These are phyloP conservation scores for Apiotrichum akiyoshidainum DNA, from an alignment of 1,284 basidiomycete genomes.

Conservation along the genomic window DNA sequence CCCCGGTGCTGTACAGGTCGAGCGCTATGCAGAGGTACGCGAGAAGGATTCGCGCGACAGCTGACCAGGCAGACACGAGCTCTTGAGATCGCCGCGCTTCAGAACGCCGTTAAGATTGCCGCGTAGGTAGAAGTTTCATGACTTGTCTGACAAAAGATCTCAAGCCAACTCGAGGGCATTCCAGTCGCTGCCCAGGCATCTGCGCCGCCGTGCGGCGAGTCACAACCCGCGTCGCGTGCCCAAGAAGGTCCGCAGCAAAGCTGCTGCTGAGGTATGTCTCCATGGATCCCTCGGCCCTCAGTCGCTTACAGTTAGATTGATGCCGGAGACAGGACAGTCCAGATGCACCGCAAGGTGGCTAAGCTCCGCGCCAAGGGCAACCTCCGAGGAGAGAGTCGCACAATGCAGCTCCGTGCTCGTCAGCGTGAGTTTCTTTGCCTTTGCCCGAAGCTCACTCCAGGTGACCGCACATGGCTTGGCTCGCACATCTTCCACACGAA, in stretches of 20 bases:
- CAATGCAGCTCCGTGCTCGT: slow-evolving; percentile 33
- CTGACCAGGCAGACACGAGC: slow-evolving; percentile 62
- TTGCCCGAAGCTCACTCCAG: slow-evolving; percentile 48
- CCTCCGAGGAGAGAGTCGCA: slow-evolving; percentile 31
- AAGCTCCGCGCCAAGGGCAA: slow-evolving; percentile 36
- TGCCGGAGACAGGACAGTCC: slow-evolving; percentile 61
- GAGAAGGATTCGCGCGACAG: not conserved
- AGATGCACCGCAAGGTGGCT: slow-evolving; percentile 52
- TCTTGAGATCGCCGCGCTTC: slow-evolving; percentile 84
- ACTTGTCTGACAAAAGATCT: slow-evolving; percentile 24
- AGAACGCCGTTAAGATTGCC: slow-evolving; percentile 73
- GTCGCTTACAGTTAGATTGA: slow-evolving; percentile 63
- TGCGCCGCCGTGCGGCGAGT: slow-evolving; percentile 83
- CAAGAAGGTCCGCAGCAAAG: slow-evolving; percentile 68
- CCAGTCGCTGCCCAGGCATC: slow-evolving; percentile 82
- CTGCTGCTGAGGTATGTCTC: slow-evolving; percentile 67
- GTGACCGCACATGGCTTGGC: slow-evolving; percentile 81
- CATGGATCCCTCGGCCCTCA: no score
- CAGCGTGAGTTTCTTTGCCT: slow-evolving; percentile 29
- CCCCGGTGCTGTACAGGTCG: slow-evolving; percentile 74
- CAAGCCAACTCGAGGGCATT: slow-evolving; percentile 75
- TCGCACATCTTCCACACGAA: slow-evolving; percentile 94
- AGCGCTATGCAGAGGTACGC: slow-evolving; percentile 75
- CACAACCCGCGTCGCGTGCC: slow-evolving; percentile 90
- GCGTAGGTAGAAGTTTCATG: slow-evolving; percentile 54